These are phyloP conservation scores for Citrus inodora DNA, from an alignment of 345 rosid species.

Conservation along the genomic window DNA sequence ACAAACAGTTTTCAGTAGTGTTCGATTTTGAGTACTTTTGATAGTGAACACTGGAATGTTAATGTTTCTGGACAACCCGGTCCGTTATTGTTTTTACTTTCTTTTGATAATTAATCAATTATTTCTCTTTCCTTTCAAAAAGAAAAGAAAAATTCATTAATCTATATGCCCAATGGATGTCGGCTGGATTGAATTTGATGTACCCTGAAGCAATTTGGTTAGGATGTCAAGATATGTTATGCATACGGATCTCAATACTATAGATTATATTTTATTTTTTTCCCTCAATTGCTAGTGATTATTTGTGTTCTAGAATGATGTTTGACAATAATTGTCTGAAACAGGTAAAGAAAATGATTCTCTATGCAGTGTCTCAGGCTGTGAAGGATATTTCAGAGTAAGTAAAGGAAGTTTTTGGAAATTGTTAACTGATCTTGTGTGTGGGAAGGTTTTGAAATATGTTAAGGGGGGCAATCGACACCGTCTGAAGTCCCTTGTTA, in stretches of 20 bases:
- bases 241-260: not conserved
- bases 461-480: not conserved
- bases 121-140: not conserved
- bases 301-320: not conserved
- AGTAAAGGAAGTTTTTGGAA: not conserved
- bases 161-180: not conserved
- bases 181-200: not conserved
- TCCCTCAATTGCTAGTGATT: not conserved
- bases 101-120: too few species aligned
- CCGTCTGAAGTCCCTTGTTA: not conserved
- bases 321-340: not conserved
- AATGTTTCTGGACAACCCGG: not conserved
- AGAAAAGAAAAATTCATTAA: not conserved
- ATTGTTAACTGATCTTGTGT: not conserved
- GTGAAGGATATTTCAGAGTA: slow-evolving; percentile 12
- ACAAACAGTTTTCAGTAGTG: too few species aligned
- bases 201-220: not conserved
- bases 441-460: not conserved
- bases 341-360: slow-evolving; percentile 60
- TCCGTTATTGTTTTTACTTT: not conserved
- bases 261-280: not conserved
- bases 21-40: not conserved
- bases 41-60: not conserved
- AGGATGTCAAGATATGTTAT: not conserved
- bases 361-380: slow-evolving; percentile 35